These are phyloP conservation scores for Gossypium stocksii DNA, from an alignment of 345 rosid genomes.

Conservation along the genomic window DNA sequence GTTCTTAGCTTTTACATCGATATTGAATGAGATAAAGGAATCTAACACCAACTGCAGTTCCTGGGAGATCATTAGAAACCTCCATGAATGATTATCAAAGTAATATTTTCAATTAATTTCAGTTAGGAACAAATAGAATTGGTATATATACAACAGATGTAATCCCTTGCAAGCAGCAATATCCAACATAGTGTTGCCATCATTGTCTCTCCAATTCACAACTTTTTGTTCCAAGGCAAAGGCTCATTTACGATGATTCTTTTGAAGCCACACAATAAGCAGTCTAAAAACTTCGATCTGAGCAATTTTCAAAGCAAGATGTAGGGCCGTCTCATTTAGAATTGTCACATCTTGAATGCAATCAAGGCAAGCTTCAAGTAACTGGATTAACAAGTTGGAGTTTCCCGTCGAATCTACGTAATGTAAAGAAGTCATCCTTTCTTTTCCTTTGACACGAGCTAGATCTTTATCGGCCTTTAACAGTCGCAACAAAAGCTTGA, in stretches of 20 bases:
- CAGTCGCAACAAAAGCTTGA: not conserved
- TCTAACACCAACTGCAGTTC: no score
- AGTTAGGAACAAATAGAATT: no score
- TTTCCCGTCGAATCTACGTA: not conserved
- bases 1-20: no score
- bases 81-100: no score
- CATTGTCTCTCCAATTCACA: not conserved
- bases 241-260: not conserved
- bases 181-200: not conserved
- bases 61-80: no score
- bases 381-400: not conserved
- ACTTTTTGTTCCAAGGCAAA: not conserved
- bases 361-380: not conserved
- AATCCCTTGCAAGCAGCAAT: not conserved
- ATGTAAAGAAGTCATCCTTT: not conserved
- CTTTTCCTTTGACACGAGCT: not conserved
- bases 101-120: no score
- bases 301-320: not conserved
- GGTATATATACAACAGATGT: not conserved
- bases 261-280: not conserved
- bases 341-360: not conserved
- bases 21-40: no score
- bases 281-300: not conserved
- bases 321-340: not conserved
- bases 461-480: not conserved